Conservation (phyloP, 176 grass and related monocot species). For the Hsuehochloa calcarea region DNA sequence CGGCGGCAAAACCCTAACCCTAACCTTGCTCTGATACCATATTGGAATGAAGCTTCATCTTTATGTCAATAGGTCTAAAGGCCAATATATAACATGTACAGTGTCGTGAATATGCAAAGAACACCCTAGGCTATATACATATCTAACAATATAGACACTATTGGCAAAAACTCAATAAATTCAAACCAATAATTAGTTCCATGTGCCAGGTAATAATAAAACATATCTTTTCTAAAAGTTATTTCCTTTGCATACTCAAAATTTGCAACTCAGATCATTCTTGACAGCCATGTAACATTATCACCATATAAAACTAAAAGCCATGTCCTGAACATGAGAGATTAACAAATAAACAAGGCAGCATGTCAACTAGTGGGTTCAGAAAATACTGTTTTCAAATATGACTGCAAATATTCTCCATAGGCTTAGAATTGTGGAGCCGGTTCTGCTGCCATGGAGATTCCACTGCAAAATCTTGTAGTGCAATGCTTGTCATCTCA, state of each 20-base stretch:
- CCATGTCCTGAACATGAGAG: slow-evolving; percentile 2
- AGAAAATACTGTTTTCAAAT: not conserved
- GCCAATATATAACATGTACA: no score
- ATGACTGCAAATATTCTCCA: not conserved
- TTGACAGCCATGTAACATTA: not conserved
- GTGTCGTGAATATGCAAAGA: no score
- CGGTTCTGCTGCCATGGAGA: not conserved
- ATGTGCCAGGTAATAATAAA: not conserved
- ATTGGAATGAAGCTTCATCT: no score
- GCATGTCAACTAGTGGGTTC: not conserved
- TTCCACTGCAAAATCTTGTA: not conserved
- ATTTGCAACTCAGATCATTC: not conserved
- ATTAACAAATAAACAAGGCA: not conserved
- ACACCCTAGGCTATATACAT: no score
- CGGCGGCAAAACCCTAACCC: no score
- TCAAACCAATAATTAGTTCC: not conserved
- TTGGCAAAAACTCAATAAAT: not conserved
- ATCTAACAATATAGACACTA: not conserved
- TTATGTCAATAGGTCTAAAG: no score
- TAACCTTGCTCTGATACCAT: no score
- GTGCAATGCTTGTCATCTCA: not conserved
- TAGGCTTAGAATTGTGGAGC: not conserved
- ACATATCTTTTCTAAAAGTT: not conserved
- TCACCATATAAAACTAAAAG: not conserved
- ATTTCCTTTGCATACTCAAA: not conserved